phyloP scores from a whole-genome alignment of 305 asterid species.

The Lippia alba region DNA sequence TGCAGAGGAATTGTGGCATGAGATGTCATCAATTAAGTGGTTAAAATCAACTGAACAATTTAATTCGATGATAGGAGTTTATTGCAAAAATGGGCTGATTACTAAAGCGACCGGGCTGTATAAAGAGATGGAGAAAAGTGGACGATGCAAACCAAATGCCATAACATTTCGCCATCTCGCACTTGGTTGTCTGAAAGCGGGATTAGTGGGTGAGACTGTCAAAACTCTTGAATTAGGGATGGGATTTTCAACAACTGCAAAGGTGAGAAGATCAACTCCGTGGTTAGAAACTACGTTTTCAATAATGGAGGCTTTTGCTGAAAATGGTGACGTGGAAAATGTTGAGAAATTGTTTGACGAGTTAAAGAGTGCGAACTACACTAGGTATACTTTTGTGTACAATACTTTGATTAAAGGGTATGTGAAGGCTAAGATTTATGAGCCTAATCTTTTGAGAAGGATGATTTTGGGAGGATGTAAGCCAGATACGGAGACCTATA shows the following conservation, averaged over 20 bases:
- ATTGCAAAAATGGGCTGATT: constrained; percentile 70
- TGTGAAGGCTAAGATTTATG: constrained; percentile 78
- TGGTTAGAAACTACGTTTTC: constrained; percentile 81
- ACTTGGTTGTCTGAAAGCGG: constrained; percentile 83
- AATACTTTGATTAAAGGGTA: constrained; percentile 79
- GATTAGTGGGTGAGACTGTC: constrained; percentile 64
- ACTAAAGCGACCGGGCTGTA: constrained; percentile 81
- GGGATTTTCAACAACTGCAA: constrained; percentile 43
- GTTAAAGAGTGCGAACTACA: constrained; percentile 61
- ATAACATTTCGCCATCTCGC: constrained; percentile 83
- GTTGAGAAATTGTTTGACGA: constrained; percentile 81
- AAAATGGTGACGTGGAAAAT: constrained; percentile 66
- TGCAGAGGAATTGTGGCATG: constrained; percentile 80
- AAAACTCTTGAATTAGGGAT: constrained; percentile 71
- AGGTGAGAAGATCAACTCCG: constrained; percentile 70
- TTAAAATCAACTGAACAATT: constrained; percentile 72
- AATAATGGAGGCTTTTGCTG: constrained; percentile 65
- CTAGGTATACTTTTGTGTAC: constrained; percentile 84
- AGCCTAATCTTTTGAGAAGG: constrained; percentile 79
- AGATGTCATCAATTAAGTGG: constrained; percentile 62
- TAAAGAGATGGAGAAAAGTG: constrained; percentile 75
- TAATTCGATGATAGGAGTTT: constrained; percentile 78
- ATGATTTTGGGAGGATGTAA: constrained; percentile 91
- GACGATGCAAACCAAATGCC: constrained; percentile 80
- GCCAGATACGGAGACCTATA: constrained; percentile 93